Base-by-base conservation (phyloP, 1,284 basidiomycete species). In the Ceratobasidium sp. region DNA sequence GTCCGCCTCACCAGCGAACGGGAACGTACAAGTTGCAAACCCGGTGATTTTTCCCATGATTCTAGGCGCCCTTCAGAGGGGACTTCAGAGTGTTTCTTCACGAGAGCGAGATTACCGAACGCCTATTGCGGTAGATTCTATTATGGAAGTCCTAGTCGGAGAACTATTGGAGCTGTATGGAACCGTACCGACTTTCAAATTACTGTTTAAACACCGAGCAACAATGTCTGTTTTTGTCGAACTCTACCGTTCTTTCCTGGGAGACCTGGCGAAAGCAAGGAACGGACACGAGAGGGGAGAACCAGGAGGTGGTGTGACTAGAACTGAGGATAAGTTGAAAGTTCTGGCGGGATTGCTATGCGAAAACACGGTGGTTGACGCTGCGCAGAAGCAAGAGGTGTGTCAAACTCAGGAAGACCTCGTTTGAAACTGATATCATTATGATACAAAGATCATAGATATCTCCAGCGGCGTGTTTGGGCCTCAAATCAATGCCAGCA, bases 121-220 rank as follows among this genome's bases (percentile, higher is more conserved):
- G 23, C 63, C 63, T 15, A 51, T 49, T 12, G 60, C 46, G 2
- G 28, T 86, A 13, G 88, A 89, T 80, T 82, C 85, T 0, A 86
- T 85, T 15, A 90, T 91, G 81, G 92, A 93, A 82, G 86, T 86
- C 4, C 87, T 95, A 18, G 84, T 94, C 1, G 92, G 92, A 82
- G 89, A 91, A 69, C 83, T 95, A 67, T 90, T 94, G 81, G 87
- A 89, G 46, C 85, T 94, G 26, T 92, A 95, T 81, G 87, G 84
- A 0, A 88, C 89, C 0, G 91, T 88, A 79, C 83, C 88, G 0
- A 89, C 90, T 0, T 94, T 95, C 84, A 90, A 92, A 15, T 89
- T 92, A 77, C 83, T 92, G 1, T 94, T 95, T 85, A 90, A 88
- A 81, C 93, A 91, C 0, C 91, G 93, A 78, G 90, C 90, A 76